A percentile compares a stretch with the other conserved stretches of the same genome.
These are phyloP conservation scores for Coniochaeta sp. DNA, from an alignment of 2,329 filamentous ascomycete species.

Conservation along the genomic window DNA sequence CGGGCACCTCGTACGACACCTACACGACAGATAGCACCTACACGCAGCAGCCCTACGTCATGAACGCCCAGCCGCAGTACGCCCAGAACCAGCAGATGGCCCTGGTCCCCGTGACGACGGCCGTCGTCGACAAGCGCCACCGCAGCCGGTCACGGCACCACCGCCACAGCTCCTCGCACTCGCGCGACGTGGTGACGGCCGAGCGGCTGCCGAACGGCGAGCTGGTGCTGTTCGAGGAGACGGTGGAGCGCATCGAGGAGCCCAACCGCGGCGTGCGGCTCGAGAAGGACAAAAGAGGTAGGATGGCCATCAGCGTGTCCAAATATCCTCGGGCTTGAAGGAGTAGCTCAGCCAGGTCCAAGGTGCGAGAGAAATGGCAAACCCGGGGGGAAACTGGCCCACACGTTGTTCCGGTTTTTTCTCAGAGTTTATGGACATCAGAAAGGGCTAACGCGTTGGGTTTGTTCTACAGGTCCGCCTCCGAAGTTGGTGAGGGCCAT, in stretches of 20 bases:
- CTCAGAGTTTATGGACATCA: background rate
- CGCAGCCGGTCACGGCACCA: constrained; percentile 12
- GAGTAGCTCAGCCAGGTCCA: background rate
- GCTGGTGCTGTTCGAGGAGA: constrained; percentile 56
- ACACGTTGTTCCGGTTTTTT: constrained; percentile 12
- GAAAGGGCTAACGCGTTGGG: constrained; percentile 12
- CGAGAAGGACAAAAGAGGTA: constrained; percentile 93
- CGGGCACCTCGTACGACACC: constrained; percentile 16
- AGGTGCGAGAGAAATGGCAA: constrained; percentile 37
- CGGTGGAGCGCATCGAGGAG: constrained; percentile 48
- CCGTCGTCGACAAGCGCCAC: constrained; percentile 27
- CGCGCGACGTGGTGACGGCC: constrained; percentile 47
- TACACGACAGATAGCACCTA: constrained; percentile 18
- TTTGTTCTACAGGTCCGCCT: constrained; percentile 46
- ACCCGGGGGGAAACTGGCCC: constrained; percentile 1
- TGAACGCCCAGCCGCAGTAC: constrained; percentile 30
- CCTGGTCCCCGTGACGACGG: constrained; percentile 27
- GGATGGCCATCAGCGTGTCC: constrained; percentile 78
- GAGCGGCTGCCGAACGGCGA: constrained; percentile 54
- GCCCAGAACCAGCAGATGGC: constrained; percentile 21
- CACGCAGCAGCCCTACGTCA: constrained; percentile 27
- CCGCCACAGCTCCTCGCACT: constrained; percentile 22
- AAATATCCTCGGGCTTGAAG: constrained; percentile 46
- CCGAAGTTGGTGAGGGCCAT: constrained; percentile 60
- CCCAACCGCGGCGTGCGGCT: constrained; percentile 56